Evolutionary conservation across 257 asterid species (phyloP).

Genomic region (Asclepias syriaca): DNA sequence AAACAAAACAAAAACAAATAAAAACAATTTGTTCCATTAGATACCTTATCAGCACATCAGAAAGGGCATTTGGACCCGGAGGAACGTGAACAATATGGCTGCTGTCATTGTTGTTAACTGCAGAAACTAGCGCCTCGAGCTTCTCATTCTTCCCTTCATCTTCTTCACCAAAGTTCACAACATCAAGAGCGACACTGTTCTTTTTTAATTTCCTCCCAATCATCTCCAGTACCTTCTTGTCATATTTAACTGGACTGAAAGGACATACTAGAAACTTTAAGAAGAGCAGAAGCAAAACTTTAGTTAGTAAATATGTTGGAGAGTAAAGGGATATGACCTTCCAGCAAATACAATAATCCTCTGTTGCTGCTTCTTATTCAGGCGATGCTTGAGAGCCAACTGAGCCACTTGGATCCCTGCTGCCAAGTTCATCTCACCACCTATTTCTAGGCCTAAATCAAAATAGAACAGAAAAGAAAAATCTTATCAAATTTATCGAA

Average conservation of each 20-base stretch:
- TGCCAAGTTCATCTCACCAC: slow-evolving; percentile 91
- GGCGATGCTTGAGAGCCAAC: slow-evolving; percentile 97
- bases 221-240: slow-evolving; percentile 83
- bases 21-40: slow-evolving; percentile 7
- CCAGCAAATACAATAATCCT: slow-evolving; percentile 96
- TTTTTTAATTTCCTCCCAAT: slow-evolving; percentile 89
- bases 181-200: slow-evolving; percentile 97
- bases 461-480: slow-evolving; percentile 1
- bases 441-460: slow-evolving; percentile 68
- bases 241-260: slow-evolving; percentile 85
- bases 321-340: slow-evolving; percentile 41
- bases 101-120: slow-evolving; percentile 88
- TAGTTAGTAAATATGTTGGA: neutral
- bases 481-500: neutral
- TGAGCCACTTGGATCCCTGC: slow-evolving; percentile 98
- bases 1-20: neutral
- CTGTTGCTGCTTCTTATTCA: slow-evolving; percentile 95
- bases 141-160: slow-evolving; percentile 86
- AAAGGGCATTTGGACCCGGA: slow-evolving; percentile 87
- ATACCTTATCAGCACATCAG: slow-evolving; percentile 94
- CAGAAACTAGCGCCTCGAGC: slow-evolving; percentile 86
- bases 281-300: neutral
- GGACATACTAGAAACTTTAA: slow-evolving; percentile 5
- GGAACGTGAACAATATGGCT: slow-evolving; percentile 96
- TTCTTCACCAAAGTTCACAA: slow-evolving; percentile 94